Conservation (phyloP, 192 early-diverging fungal species). For the Spinellus fusiger region DNA sequence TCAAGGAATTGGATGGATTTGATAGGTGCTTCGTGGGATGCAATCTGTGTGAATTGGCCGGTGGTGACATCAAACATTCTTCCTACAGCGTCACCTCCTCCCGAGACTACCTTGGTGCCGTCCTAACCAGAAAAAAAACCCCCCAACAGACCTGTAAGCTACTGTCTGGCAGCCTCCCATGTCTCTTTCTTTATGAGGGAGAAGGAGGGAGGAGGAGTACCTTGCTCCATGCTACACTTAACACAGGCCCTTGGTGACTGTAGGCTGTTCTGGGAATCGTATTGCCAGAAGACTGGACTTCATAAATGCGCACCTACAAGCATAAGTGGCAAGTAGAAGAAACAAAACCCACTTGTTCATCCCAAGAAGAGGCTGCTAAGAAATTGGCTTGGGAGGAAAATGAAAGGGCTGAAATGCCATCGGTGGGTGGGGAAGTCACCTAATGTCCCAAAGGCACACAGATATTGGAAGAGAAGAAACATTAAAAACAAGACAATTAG, state of each 20-base stretch:
- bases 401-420: slow-evolving; percentile 70
- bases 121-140: slow-evolving; percentile 53
- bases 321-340: too few species aligned
- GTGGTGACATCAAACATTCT: slow-evolving; percentile 80
- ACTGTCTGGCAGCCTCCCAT: too few species aligned
- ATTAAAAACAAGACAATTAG: background rate
- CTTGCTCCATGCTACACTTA: slow-evolving; percentile 83
- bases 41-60: slow-evolving; percentile 77
- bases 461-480: background rate
- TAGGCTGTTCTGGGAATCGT: slow-evolving; percentile 76
- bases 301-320: slow-evolving; percentile 87
- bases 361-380: slow-evolving; percentile 87
- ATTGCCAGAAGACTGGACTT: slow-evolving; percentile 71
- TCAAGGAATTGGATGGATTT: slow-evolving; percentile 75
- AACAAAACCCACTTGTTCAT: slow-evolving; percentile 55
- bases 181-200: background rate
- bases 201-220: slow-evolving; percentile 25
- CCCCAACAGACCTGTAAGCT: too few species aligned
- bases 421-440: slow-evolving; percentile 62
- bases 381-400: slow-evolving; percentile 82
- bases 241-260: slow-evolving; percentile 73
- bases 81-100: slow-evolving; percentile 85
- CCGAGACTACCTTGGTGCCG: slow-evolving; percentile 84
- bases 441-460: slow-evolving; percentile 1
- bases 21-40: slow-evolving; percentile 88